phyloP scores from a whole-genome alignment of 2,329 filamentous ascomycete species.

The Fusarium nurragi region DNA sequence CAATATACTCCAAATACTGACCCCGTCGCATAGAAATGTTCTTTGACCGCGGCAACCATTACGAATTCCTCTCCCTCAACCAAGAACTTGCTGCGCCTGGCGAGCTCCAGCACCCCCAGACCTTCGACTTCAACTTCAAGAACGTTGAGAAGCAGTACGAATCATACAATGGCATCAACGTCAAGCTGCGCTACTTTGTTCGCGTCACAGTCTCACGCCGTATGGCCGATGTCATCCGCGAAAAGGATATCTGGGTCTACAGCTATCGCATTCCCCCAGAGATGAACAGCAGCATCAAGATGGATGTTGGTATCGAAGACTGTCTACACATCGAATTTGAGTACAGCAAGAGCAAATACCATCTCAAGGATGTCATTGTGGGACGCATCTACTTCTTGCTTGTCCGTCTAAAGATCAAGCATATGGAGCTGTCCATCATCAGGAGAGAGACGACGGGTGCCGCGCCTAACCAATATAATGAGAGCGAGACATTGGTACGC shows the following conservation, averaged over 20 bases:
- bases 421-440: conserved; percentile 99
- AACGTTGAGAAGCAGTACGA: conserved; percentile 99
- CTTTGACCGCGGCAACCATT: conserved; percentile 98
- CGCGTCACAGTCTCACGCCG: conserved; percentile 94
- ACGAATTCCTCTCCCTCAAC: conserved; percentile 97
- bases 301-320: conserved; percentile 99
- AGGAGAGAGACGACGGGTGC: conserved; percentile 95
- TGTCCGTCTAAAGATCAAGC: conserved; percentile 98
- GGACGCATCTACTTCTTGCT: conserved; percentile 98
- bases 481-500: conserved; percentile 96
- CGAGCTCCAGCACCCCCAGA: conserved; percentile 98
- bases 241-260: conserved; percentile 99
- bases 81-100: conserved; percentile 97
- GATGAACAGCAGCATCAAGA: conserved; percentile 99
- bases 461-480: conserved; percentile 98
- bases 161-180: conserved; percentile 99
- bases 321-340: conserved; percentile 99
- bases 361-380: conserved; percentile 98
- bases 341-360: conserved; percentile 99
- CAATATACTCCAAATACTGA: conserved; percentile 2
- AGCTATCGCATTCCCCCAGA: conserved; percentile 97
- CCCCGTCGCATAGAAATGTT: conserved; percentile 83
- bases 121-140: conserved; percentile 99
- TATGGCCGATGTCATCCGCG: conserved; percentile 97
- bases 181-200: conserved; percentile 98